These are phyloP conservation scores for Boletus vermiculosoides DNA, from an alignment of 768 basidiomycete species.

Conservation along the genomic window DNA sequence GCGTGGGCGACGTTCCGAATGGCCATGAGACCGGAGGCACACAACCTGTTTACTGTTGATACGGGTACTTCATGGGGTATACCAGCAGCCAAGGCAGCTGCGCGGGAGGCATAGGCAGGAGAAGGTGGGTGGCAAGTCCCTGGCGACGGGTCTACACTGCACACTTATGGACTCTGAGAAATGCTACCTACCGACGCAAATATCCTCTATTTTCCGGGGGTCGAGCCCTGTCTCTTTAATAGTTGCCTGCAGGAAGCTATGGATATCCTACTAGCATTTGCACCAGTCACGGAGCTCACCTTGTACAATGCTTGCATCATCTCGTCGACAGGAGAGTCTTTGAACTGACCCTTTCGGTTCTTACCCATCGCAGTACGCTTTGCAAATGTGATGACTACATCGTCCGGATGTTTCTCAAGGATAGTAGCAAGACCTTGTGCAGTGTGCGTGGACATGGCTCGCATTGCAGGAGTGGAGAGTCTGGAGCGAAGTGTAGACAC, in stretches of 20 bases:
- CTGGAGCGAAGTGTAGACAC: constrained; percentile 12
- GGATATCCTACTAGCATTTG: background rate
- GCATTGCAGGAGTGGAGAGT: constrained; percentile 7
- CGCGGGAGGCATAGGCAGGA: constrained; percentile 78
- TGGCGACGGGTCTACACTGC: constrained; percentile 26
- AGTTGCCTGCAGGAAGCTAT: constrained; percentile 48
- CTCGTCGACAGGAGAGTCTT: constrained; percentile 85
- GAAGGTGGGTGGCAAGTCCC: constrained; percentile 85
- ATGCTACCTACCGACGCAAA: constrained; percentile 66
- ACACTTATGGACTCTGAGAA: background rate
- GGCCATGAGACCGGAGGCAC: constrained; percentile 94
- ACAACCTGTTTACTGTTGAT: constrained; percentile 88
- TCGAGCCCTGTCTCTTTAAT: constrained; percentile 65
- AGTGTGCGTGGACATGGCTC: constrained; percentile 37
- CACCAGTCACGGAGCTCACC: constrained; percentile 37
- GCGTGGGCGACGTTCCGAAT: constrained; percentile 86
- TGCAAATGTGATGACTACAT: constrained; percentile 89
- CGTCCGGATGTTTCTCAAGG: constrained; percentile 70
- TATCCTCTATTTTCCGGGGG: constrained; percentile 73
- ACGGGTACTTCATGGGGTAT: constrained; percentile 87
- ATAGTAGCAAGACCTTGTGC: constrained; percentile 47
- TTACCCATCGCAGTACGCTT: constrained; percentile 87
- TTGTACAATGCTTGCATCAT: constrained; percentile 80
- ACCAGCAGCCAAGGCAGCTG: constrained; percentile 85
- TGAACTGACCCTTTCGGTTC: constrained; percentile 90